A percentile compares a stretch with the other conserved stretches of the same genome.
Conservation (phyloP, 2,329 filamentous ascomycete genomes). For the Rutstroemia sp. region DNA sequence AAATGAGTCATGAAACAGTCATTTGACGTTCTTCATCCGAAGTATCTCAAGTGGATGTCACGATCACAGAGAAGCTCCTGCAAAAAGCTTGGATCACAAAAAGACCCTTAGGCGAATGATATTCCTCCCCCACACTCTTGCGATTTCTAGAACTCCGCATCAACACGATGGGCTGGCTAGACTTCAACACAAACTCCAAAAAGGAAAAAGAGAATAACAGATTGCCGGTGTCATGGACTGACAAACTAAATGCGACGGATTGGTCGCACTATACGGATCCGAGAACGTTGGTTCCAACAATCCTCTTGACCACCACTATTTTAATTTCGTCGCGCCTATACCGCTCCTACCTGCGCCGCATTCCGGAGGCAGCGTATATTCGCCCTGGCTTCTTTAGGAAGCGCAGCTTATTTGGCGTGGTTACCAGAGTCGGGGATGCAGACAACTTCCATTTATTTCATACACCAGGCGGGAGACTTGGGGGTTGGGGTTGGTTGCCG, state of each 20-base stretch:
- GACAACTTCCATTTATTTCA: constrained; percentile 95
- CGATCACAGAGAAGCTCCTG: neutral
- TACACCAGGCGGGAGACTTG: constrained; percentile 79
- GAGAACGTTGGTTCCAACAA: constrained; percentile 44
- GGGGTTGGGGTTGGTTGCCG: constrained; percentile 88
- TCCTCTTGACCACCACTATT: constrained; percentile 48
- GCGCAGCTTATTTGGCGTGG: constrained; percentile 72
- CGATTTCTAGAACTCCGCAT: constrained; percentile 6
- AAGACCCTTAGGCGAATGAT: neutral
- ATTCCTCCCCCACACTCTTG: constrained; percentile 3
- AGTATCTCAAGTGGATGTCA: neutral
- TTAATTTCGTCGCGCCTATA: constrained; percentile 54
- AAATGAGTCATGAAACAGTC: neutral
- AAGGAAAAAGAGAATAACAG: constrained; percentile 26
- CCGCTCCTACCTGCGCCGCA: constrained; percentile 72
- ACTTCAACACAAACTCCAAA: constrained; percentile 34
- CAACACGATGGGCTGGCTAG: constrained; percentile 40
- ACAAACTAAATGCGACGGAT: constrained; percentile 40
- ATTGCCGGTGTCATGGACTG: constrained; percentile 33
- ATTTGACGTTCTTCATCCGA: neutral
- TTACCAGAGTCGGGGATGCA: constrained; percentile 92
- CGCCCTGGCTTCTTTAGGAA: constrained; percentile 66
- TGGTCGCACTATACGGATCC: constrained; percentile 50
- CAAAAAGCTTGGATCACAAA: constrained; percentile 3
- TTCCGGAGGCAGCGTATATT: constrained; percentile 71